Evolutionary conservation across 78 protist genomes (phyloP).

Genomic region (Parvularia atlantis): DNA sequence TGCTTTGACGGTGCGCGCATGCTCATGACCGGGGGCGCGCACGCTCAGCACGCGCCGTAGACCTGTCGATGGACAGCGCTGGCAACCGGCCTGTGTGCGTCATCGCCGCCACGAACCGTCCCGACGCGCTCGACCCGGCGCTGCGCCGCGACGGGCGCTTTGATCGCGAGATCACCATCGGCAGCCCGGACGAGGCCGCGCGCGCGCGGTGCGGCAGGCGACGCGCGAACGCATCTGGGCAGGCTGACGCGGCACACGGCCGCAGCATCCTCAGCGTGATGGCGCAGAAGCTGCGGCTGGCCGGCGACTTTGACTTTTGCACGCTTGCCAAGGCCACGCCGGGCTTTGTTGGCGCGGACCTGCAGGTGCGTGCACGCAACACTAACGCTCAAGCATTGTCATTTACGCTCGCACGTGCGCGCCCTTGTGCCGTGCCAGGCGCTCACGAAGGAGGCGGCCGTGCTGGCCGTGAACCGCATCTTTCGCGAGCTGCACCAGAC

Average conservation of each 20-base stretch:
- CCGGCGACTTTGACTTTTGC: slow-evolving; percentile 36
- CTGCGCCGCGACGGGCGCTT: slow-evolving; percentile 91
- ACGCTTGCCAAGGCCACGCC: slow-evolving; percentile 66
- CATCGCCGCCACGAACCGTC: slow-evolving; percentile 88
- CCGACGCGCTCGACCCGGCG: slow-evolving; percentile 87
- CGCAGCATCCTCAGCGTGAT: slow-evolving; percentile 48
- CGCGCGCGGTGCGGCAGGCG: slow-evolving; percentile 8
- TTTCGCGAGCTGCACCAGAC: slow-evolving; percentile 13
- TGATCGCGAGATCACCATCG: slow-evolving; percentile 76
- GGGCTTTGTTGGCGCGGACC: slow-evolving; percentile 77
- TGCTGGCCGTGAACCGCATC: slow-evolving; percentile 62
- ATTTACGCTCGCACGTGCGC: background rate
- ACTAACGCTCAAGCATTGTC: background rate
- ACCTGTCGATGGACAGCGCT: too few relatives aligned
- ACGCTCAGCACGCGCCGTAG: too few relatives aligned
- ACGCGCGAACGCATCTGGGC: background rate
- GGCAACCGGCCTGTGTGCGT: slow-evolving; percentile 74
- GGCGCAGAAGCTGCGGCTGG: slow-evolving; percentile 21
- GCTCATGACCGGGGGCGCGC: too few relatives aligned
- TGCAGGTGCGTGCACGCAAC: slow-evolving; percentile 2
- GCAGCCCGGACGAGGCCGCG: slow-evolving; percentile 72
- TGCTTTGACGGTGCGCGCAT: slow-evolving; percentile 77
- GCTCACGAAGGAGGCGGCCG: slow-evolving; percentile 81
- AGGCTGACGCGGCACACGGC: background rate
- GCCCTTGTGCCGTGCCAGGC: too few relatives aligned